Evolutionary conservation across 495 filamentous ascomycete species (phyloP).

Genomic region (Trichodelitschia bisporula): DNA sequence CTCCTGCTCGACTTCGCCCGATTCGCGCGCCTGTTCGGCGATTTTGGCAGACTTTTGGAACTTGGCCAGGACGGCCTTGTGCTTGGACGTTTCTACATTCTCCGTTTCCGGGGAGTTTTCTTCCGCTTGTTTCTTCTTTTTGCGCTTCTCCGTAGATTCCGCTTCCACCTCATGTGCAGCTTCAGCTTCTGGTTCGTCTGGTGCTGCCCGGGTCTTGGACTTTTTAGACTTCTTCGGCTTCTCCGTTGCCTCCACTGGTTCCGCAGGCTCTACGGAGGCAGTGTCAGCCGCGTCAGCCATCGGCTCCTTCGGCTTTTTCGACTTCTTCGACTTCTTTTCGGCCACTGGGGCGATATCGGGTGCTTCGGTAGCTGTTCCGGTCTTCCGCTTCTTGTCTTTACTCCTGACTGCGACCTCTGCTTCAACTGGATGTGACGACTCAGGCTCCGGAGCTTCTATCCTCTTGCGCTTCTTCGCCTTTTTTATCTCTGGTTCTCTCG

Average conservation of each 20-base stretch:
- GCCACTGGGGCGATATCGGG: background rate
- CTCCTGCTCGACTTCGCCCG: slow-evolving; percentile 5
- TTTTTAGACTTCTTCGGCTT: slow-evolving; percentile 2
- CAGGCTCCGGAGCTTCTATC: background rate
- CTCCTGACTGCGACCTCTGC: background rate
- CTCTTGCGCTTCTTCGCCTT: slow-evolving; percentile 6
- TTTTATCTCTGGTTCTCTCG: slow-evolving; percentile 3
- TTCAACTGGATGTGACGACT: too few species aligned
- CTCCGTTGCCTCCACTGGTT: background rate
- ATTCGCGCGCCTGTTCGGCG: too few species aligned
- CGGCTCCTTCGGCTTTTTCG: too few species aligned
- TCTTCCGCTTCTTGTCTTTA: background rate
- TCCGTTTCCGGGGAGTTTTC: slow-evolving; percentile 11
- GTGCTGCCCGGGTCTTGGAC: slow-evolving; percentile 1
- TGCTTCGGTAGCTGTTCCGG: background rate
- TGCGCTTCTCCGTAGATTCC: background rate
- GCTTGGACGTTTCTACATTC: too few species aligned
- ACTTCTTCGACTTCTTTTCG: background rate
- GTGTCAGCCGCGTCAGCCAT: too few species aligned
- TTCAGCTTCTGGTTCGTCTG: background rate
- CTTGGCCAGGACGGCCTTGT: slow-evolving; percentile 14
- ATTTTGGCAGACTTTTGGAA: slow-evolving; percentile 16
- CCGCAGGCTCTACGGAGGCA: too few species aligned
- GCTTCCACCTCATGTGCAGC: slow-evolving; percentile 2
- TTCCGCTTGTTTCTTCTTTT: slow-evolving; percentile 5